A percentile compares a stretch with the other conserved stretches of the same genome.
These are phyloP conservation scores for Tuctoria greenei DNA, from an alignment of 176 grass and related monocot genomes.

Conservation along the genomic window DNA sequence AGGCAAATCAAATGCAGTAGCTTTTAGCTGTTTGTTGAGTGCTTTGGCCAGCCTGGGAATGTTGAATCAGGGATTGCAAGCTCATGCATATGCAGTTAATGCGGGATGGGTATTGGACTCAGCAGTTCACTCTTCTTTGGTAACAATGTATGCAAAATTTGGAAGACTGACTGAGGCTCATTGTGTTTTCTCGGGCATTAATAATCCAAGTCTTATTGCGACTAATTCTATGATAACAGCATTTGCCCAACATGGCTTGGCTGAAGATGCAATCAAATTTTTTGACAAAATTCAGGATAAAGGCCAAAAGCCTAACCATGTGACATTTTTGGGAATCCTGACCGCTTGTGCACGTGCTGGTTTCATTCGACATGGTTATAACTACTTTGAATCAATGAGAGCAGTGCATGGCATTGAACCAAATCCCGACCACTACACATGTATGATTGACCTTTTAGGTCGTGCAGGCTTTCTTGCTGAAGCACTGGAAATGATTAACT, in stretches of 20 bases:
- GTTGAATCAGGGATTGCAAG: conserved; percentile 55
- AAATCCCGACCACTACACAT: conserved; percentile 59
- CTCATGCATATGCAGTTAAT: conserved; percentile 64
- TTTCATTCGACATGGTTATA: conserved; percentile 62
- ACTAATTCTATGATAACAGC: conserved; percentile 65
- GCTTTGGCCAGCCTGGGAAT: conserved; percentile 49
- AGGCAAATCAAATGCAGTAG: conserved; percentile 40
- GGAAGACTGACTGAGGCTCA: conserved; percentile 56
- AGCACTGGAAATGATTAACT: conserved; percentile 59
- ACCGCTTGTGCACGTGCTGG: conserved; percentile 58
- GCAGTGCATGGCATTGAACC: conserved; percentile 50
- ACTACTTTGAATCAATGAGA: conserved; percentile 57
- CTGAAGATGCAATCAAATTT: conserved; percentile 53
- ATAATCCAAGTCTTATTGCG: conserved; percentile 46
- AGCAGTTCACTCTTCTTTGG: conserved; percentile 56
- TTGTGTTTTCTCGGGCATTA: conserved; percentile 46
- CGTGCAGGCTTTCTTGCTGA: conserved; percentile 57
- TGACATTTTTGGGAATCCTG: conserved; percentile 64
- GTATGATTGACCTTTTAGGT: conserved; percentile 71
- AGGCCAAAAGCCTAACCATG: conserved; percentile 54
- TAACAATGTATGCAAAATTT: conserved; percentile 78
- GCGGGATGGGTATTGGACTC: conserved; percentile 52
- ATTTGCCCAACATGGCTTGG: conserved; percentile 64
- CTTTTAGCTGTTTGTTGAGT: conserved; percentile 60
- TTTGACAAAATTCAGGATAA: conserved; percentile 48